Conservation (phyloP, 768 basidiomycete species). For the Tephrocybe sp. region DNA sequence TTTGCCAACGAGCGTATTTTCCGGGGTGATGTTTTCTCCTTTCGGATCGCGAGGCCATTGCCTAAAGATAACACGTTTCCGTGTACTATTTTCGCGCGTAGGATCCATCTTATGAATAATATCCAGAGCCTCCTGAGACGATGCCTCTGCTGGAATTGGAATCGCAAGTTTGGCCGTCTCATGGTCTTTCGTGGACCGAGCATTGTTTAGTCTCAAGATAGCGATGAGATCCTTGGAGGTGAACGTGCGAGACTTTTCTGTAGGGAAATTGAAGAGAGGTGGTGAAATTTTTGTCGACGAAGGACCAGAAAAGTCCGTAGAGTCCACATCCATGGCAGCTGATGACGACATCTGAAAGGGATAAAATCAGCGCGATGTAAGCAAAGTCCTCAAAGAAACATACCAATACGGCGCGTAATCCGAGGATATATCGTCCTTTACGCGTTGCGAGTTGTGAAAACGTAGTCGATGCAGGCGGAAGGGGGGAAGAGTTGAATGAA, state of each 20-base stretch:
- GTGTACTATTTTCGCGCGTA: neutral
- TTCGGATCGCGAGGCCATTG: conserved; percentile 16
- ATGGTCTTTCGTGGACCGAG: neutral
- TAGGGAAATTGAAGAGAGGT: conserved; percentile 11
- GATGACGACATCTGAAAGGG: too few species aligned
- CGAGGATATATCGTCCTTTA: too few species aligned
- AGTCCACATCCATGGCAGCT: too few species aligned
- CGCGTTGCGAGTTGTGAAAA: too few species aligned
- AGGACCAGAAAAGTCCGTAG: too few species aligned
- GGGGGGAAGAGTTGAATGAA: too few species aligned
- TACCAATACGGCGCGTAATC: too few species aligned
- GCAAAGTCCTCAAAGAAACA: too few species aligned
- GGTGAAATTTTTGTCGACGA: neutral
- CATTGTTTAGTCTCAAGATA: conserved; percentile 7
- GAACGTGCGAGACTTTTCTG: conserved; percentile 12
- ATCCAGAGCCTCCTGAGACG: conserved; percentile 2
- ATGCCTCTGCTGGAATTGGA: conserved; percentile 3
- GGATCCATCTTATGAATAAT: too few species aligned
- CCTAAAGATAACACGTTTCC: conserved; percentile 10
- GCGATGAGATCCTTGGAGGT: conserved; percentile 13
- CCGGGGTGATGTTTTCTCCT: conserved; percentile 11
- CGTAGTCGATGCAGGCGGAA: too few species aligned
- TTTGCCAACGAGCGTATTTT: conserved; percentile 25
- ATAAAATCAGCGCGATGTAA: too few species aligned
- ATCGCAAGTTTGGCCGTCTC: neutral